These are phyloP conservation scores for Fusarium floridanum DNA, from an alignment of 2,329 filamentous ascomycete genomes.

Conservation along the genomic window DNA sequence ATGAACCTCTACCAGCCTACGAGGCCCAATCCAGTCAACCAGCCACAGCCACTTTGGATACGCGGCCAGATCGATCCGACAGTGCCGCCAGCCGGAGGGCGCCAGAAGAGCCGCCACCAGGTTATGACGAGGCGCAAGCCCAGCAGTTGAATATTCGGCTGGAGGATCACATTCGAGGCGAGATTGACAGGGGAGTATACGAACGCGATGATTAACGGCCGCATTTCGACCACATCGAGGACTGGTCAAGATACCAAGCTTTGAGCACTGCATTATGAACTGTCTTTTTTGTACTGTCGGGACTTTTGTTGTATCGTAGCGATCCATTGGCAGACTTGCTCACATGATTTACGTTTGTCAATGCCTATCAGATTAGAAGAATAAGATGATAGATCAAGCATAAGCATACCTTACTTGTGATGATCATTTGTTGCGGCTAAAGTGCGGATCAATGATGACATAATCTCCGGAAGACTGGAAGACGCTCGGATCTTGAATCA, in stretches of 20 bases:
- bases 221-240: slow-evolving; percentile 30
- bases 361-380: slow-evolving; percentile 23
- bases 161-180: slow-evolving; percentile 80
- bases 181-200: slow-evolving; percentile 70
- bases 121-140: slow-evolving; percentile 92
- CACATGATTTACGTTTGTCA: slow-evolving; percentile 4
- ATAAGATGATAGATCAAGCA: not conserved
- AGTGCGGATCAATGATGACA: slow-evolving; percentile 20
- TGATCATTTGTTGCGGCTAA: slow-evolving; percentile 2
- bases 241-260: slow-evolving; percentile 40
- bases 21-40: slow-evolving; percentile 66
- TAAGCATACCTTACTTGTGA: too few relatives aligned
- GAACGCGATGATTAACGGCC: slow-evolving; percentile 46
- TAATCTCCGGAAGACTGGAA: slow-evolving; percentile 31
- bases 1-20: slow-evolving; percentile 91
- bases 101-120: slow-evolving; percentile 85
- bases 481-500: slow-evolving; percentile 32
- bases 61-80: slow-evolving; percentile 50
- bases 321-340: slow-evolving; percentile 5
- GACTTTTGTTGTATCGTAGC: slow-evolving; percentile 23
- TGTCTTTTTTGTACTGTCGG: slow-evolving; percentile 25
- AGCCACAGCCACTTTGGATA: slow-evolving; percentile 43
- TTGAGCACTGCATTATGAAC: slow-evolving; percentile 39
- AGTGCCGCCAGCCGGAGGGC: slow-evolving; percentile 56
- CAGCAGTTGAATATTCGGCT: slow-evolving; percentile 70